These are phyloP conservation scores for Bjerkandera adusta DNA, from an alignment of 1,284 basidiomycete species.

Conservation along the genomic window DNA sequence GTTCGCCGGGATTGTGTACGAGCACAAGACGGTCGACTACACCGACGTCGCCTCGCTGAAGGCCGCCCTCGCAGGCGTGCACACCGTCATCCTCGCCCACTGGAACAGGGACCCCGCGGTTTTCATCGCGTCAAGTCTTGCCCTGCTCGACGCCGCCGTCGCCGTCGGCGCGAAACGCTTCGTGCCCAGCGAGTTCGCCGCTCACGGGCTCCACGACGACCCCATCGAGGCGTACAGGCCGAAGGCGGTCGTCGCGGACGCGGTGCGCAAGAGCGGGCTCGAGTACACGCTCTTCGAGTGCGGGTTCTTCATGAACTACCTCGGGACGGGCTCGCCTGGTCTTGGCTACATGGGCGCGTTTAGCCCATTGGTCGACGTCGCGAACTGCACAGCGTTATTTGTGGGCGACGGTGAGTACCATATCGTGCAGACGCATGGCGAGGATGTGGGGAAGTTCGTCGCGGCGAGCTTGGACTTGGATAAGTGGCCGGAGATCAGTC, in stretches of 20 bases:
- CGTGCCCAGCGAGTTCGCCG: slow-evolving; percentile 10
- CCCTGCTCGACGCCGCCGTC: slow-evolving; percentile 8
- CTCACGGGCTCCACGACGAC: background rate
- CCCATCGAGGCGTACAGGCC: slow-evolving; percentile 6
- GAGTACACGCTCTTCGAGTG: slow-evolving; percentile 12
- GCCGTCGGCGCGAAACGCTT: slow-evolving; percentile 8
- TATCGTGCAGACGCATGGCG: slow-evolving; percentile 3
- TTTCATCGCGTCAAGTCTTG: slow-evolving; percentile 3
- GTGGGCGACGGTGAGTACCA: slow-evolving; percentile 4
- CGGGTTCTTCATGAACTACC: slow-evolving; percentile 12
- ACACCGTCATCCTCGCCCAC: slow-evolving; percentile 8
- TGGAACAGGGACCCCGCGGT: background rate
- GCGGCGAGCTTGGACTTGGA: slow-evolving; percentile 8
- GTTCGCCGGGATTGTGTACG: slow-evolving; percentile 4
- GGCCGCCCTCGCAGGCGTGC: slow-evolving; percentile 4
- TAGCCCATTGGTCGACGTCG: slow-evolving; percentile 1
- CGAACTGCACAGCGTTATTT: slow-evolving; percentile 2
- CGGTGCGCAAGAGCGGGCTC: slow-evolving; percentile 8
- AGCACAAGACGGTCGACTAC: slow-evolving; percentile 1
- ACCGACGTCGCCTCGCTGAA: background rate
- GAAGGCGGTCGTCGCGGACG: slow-evolving; percentile 8
- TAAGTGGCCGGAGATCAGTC: slow-evolving; percentile 8
- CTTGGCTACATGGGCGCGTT: slow-evolving; percentile 4
- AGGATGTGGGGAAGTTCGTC: slow-evolving; percentile 13
- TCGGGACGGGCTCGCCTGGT: slow-evolving; percentile 8